Evolutionary conservation across 2,329 filamentous ascomycete species (phyloP), one percentile per base, ranked within the genome.

Genomic region (Passalora sequoiae): DNA sequence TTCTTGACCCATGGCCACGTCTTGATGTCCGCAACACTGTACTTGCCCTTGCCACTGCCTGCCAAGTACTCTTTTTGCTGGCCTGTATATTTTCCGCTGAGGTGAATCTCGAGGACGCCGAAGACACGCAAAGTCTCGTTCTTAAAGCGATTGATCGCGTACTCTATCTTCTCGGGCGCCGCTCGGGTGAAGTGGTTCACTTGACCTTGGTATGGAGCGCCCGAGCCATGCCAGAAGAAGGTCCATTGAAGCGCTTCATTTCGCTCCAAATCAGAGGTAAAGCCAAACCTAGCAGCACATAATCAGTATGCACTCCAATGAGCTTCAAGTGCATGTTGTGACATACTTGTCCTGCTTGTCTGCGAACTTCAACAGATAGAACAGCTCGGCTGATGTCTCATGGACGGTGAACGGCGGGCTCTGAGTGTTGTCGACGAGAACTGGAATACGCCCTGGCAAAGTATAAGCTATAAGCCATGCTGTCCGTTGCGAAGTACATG

Each of bases 61-160:
- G 72, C 74, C 2, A 77, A 62, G 47, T 76, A 78, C 6, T 78
- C 72, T 9, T 70, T 60, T 9, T 68, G 65, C 45, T 70, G 60
- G 10, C 69, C 71, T 2, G 66, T 70, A 55, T 72, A 76, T 51
- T 74, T 75, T 10, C 75, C 75, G 0, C 66, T 70, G 1, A 77
- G 62, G 7, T 69, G 72, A 44, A 76, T 73, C 46, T 77, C 74
- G n/a, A 77, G 65, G n/a, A 78, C 75, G 38, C 71, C 73, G 51
- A 66, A 76, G 8, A 76, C 69, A 4, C 74, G 69, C 2, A 74
- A 61, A 2, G 69, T 72, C 55, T 77, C 73, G 39, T 75, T 76
- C 37, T 60, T 64, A 67, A 73, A 77, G 25, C 72, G 68, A 16
- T 69, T 64, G 52, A 76, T 72, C 9, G 73, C 73, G 58, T 72